Evolutionary conservation across 1,284 basidiomycete species (phyloP), one percentile per base, ranked within the genome.

Genomic region (Cryptococcus sp.): DNA sequence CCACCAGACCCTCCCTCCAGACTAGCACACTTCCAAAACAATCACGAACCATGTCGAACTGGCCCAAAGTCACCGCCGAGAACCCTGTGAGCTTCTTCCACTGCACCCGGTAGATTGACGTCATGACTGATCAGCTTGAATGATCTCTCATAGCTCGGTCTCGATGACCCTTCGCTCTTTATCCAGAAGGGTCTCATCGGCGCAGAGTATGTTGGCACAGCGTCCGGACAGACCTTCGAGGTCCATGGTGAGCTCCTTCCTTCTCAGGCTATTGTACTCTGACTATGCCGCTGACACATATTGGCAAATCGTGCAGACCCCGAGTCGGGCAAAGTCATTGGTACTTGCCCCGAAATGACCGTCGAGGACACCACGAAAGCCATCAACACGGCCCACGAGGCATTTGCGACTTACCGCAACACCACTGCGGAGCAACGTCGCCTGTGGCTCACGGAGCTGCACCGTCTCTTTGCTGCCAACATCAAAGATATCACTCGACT

Each of bases 271-370:
- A 13, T n/a, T n/a, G 4, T 2, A 45, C 20, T n/a, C n/a, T 20
- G 23, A 31, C 42, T 25, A 5, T n/a, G 31, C 31, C 8, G 5
- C 31, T 35, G 31, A 35, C 31, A 35, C 31, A 10, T 8, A 35
- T 35, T 35, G 31, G 31, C 53, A 25, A 25, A 20, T 47, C 3
- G 6, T 6, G 25, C 61, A 93, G 93, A 95, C 80, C 93, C 93
- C 35, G 88, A 90, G 4, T 93, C 88, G 1, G 84, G 84, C 44
- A 85, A 92, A 68, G 84, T 85, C 57, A 83, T 95, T 47, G 93
- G 90, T 27, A 87, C 85, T 0, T 82, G 91, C 27, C 90, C 93
- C 5, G 93, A 96, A 72, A 90, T 95, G 87, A 88, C 87, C 13
- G 76, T 91, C 47, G 82, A 82, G 38, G 92, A 95, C 78, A 89